Evolutionary conservation across 176 grass and related monocot species (phyloP).

Genomic region (Thalia dealbata): DNA sequence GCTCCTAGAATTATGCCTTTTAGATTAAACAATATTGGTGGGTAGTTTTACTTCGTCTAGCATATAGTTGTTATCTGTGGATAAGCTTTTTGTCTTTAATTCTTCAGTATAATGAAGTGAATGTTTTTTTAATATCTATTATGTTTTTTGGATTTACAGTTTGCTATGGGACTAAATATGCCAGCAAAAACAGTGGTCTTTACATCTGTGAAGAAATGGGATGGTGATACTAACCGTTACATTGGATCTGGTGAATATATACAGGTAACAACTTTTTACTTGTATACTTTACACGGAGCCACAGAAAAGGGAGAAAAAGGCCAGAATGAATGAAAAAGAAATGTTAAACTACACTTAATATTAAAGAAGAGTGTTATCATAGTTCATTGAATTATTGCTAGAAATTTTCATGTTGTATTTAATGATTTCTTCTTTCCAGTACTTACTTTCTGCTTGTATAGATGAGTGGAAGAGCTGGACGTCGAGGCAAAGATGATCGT

Average conservation of each 20-base stretch:
- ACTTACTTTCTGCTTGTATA: conserved; percentile 18
- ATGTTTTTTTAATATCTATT: not conserved
- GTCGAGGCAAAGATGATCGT: conserved; percentile 91
- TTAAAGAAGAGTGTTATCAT: not conserved
- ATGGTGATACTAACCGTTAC: conserved; percentile 87
- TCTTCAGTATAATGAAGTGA: not conserved
- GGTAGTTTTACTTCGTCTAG: not conserved
- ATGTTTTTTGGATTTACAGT: conserved; percentile 37
- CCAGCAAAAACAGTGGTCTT: conserved; percentile 99
- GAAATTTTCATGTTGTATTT: not conserved
- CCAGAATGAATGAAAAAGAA: conserved; percentile 1
- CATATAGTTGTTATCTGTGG: not conserved
- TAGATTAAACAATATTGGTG: not conserved
- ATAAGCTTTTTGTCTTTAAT: not conserved
- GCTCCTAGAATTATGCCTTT: not conserved
- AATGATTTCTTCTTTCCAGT: not conserved
- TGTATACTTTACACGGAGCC: conserved; percentile 13
- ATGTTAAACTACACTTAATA: conserved; percentile 13
- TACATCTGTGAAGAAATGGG: conserved; percentile 99
- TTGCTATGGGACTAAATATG: conserved; percentile 99
- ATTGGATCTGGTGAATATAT: conserved; percentile 99
- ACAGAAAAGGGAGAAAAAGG: not conserved
- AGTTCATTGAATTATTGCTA: not conserved
- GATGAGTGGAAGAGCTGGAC: conserved; percentile 99
- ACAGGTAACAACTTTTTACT: conserved; percentile 44